Conservation (phyloP, 2,329 filamentous ascomycete genomes). For the Domatiomyces catenatus region DNA sequence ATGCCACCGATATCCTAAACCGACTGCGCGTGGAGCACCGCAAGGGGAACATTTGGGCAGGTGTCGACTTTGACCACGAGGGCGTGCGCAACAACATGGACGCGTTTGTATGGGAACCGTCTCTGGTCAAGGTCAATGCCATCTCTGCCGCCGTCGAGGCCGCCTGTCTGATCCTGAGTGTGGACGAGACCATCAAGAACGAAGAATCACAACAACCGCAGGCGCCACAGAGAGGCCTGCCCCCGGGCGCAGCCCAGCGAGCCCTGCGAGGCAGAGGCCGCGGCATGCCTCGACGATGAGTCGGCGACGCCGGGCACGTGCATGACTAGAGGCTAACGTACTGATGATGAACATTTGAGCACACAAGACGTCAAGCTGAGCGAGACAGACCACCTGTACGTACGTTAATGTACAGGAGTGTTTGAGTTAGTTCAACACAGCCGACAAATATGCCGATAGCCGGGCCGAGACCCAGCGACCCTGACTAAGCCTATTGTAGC, state of each 20-base stretch:
- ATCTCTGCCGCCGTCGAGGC: slow-evolving; percentile 93
- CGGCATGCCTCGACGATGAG: slow-evolving; percentile 72
- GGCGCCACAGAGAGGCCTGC: slow-evolving; percentile 58
- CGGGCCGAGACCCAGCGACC: too few relatives aligned
- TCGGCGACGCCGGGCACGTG: neutral
- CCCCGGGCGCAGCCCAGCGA: slow-evolving; percentile 72
- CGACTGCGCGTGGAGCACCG: slow-evolving; percentile 89
- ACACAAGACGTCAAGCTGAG: too few relatives aligned
- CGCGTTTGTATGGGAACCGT: slow-evolving; percentile 93
- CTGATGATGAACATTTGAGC: too few relatives aligned
- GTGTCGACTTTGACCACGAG: slow-evolving; percentile 87
- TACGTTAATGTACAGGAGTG: too few relatives aligned
- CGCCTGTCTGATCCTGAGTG: slow-evolving; percentile 82
- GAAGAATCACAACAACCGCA: slow-evolving; percentile 80
- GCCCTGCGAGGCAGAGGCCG: slow-evolving; percentile 70
- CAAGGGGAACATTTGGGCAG: slow-evolving; percentile 83
- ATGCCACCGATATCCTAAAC: slow-evolving; percentile 96
- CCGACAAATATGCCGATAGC: too few relatives aligned
- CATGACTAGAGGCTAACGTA: too few relatives aligned
- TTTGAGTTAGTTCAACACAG: too few relatives aligned
- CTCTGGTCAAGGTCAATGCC: slow-evolving; percentile 90
- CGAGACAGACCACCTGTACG: too few relatives aligned
- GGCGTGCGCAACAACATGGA: slow-evolving; percentile 89
- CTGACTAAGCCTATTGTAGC: too few relatives aligned
- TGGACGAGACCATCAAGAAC: slow-evolving; percentile 97